A percentile compares a stretch with the other conserved stretches of the same genome.
Evolutionary conservation across 305 asterid genomes (phyloP).

Genomic region (Fraxinus platypoda): DNA sequence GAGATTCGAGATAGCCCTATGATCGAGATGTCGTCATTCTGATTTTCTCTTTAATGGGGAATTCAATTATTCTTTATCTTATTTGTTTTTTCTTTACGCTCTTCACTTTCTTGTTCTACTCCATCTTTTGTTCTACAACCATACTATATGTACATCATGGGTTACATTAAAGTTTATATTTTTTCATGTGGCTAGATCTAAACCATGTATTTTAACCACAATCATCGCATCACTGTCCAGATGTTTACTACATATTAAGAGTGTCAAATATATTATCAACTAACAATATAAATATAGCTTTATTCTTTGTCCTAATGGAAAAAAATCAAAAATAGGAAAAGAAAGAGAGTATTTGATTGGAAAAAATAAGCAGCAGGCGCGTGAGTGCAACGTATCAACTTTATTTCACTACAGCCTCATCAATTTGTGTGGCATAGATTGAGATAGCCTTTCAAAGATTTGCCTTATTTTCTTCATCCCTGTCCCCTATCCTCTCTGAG

Average conservation of each 20-base stretch:
- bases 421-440: slow-evolving; percentile 40
- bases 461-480: neutral
- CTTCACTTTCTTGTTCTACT: neutral
- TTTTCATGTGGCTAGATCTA: too few species aligned
- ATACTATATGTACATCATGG: too few species aligned
- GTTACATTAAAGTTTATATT: too few species aligned
- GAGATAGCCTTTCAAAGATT: slow-evolving; percentile 31
- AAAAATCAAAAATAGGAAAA: too few species aligned
- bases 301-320: too few species aligned
- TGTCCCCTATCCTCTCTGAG: neutral
- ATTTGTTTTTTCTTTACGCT: neutral
- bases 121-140: too few species aligned
- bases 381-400: neutral
- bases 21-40: neutral
- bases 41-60: too few species aligned
- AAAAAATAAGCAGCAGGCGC: neutral
- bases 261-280: too few species aligned
- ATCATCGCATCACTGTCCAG: too few species aligned
- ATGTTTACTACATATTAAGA: too few species aligned
- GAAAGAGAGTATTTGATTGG: neutral
- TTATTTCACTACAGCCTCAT: slow-evolving; percentile 24
- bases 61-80: neutral
- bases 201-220: too few species aligned
- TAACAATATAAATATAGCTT: too few species aligned
- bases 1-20: neutral